Conservation (phyloP, 2,329 filamentous ascomycete genomes). For the Madurella fahalii region DNA sequence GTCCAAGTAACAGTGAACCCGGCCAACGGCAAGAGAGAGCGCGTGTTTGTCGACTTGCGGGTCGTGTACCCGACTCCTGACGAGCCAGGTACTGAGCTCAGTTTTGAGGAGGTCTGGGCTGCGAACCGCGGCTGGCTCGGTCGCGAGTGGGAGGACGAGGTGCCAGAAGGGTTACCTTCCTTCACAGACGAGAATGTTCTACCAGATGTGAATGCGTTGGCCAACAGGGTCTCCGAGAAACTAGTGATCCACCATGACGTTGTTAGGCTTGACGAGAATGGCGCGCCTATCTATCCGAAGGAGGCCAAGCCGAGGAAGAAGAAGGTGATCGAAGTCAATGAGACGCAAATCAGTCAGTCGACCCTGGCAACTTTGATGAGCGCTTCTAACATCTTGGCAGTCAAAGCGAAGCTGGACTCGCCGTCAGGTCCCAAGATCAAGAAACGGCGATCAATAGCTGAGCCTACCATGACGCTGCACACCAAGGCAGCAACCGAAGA, state of each 20-base stretch:
- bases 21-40: constrained; percentile 76
- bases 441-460: constrained; percentile 56
- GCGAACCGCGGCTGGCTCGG: constrained; percentile 66
- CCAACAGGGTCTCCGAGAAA: constrained; percentile 33
- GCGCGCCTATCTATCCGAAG: constrained; percentile 39
- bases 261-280: constrained; percentile 56
- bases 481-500: constrained; percentile 94
- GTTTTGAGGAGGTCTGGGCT: constrained; percentile 89
- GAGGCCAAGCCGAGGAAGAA: constrained; percentile 57
- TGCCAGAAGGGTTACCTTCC: constrained; percentile 22
- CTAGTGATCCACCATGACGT: constrained; percentile 43
- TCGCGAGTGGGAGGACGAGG: constrained; percentile 50
- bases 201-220: constrained; percentile 28
- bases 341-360: constrained; percentile 83
- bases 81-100: constrained; percentile 69
- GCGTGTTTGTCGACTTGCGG: constrained; percentile 82
- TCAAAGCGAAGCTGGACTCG: constrained; percentile 90
- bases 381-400: constrained; percentile 42
- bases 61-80: constrained; percentile 77
- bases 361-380: background rate
- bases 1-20: constrained; percentile 80
- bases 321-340: constrained; percentile 80
- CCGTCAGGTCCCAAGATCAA: constrained; percentile 80
- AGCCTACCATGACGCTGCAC: constrained; percentile 98
- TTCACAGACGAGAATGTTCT: constrained; percentile 25